Evolutionary conservation across 768 basidiomycete species (phyloP).

Genomic region (Trametes coccinea): DNA sequence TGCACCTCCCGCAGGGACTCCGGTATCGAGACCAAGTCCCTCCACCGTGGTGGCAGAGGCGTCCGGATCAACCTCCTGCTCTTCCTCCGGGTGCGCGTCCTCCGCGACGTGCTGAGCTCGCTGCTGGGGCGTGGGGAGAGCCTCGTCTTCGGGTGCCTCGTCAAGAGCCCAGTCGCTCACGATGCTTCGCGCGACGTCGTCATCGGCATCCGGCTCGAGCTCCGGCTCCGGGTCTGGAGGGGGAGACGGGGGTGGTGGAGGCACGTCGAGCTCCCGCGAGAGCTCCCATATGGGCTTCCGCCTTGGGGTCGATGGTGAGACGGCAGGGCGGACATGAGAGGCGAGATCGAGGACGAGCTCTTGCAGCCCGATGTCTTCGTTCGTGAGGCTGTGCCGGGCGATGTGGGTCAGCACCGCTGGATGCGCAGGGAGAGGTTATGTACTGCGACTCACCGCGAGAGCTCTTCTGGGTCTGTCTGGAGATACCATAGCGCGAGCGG

Average conservation of each 20-base stretch:
- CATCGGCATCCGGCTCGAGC: neutral
- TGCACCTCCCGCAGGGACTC: neutral
- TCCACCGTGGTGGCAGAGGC: neutral
- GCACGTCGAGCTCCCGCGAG: neutral
- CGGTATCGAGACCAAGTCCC: neutral
- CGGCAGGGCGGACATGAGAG: conserved; percentile 2
- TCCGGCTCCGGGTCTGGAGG: conserved; percentile 11
- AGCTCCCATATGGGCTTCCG: conserved; percentile 1
- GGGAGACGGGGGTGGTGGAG: neutral
- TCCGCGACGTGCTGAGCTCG: neutral
- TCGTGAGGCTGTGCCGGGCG: conserved; percentile 3
- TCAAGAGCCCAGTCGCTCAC: conserved; percentile 22
- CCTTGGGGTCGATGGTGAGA: conserved; percentile 16
- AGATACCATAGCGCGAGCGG: conserved; percentile 14
- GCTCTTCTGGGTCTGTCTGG: conserved; percentile 1
- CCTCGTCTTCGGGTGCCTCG: neutral
- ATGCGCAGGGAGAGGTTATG: too few species aligned
- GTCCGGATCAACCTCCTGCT: neutral
- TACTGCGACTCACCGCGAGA: neutral
- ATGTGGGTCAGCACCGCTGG: neutral
- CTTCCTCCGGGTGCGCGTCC: neutral
- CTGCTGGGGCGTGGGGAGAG: too few species aligned
- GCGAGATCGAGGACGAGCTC: conserved; percentile 9
- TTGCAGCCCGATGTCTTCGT: neutral
- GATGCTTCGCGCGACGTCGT: conserved; percentile 11